Evolutionary conservation across 2,329 filamentous ascomycete species (phyloP).

Genomic region (Aspergillus sclerotialis): DNA sequence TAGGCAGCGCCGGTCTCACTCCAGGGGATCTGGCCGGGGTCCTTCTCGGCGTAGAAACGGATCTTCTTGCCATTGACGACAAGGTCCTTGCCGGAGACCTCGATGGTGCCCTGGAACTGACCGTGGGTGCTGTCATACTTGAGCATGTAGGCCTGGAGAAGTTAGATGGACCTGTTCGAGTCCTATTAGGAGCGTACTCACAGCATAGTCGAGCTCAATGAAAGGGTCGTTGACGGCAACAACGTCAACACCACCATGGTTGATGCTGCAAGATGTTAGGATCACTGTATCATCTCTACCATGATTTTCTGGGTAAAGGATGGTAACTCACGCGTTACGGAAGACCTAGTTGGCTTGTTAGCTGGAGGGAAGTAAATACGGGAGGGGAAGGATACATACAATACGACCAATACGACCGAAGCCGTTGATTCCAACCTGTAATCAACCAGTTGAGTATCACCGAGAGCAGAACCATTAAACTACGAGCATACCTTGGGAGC

Average conservation of each 20-base stretch:
- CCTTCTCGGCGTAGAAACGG: constrained; percentile 89
- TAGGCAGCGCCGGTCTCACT: constrained; percentile 79
- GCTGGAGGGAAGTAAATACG: constrained; percentile 7
- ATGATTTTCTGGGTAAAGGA: too few species aligned
- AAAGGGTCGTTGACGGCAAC: constrained; percentile 99
- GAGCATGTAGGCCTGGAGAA: constrained; percentile 90
- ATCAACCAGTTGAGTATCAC: constrained; percentile 3
- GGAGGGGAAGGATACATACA: constrained; percentile 35
- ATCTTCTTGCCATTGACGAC: constrained; percentile 90
- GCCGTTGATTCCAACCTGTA: constrained; percentile 91
- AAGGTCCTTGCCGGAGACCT: constrained; percentile 65
- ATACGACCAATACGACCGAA: constrained; percentile 99
- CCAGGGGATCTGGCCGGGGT: constrained; percentile 89
- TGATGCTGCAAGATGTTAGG: constrained; percentile 48
- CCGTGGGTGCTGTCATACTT: constrained; percentile 99
- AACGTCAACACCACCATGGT: constrained; percentile 82
- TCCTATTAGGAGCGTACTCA: too few species aligned
- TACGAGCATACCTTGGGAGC: too few species aligned
- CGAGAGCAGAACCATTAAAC: too few species aligned
- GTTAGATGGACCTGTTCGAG: too few species aligned
- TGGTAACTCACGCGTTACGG: constrained; percentile 75
- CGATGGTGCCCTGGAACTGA: constrained; percentile 85
- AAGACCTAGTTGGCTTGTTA: constrained; percentile 56
- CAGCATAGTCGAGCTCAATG: constrained; percentile 96
- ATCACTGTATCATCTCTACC: too few species aligned